Base-by-base conservation (phyloP, 768 basidiomycete species). In the Lenzites betulinus region DNA sequence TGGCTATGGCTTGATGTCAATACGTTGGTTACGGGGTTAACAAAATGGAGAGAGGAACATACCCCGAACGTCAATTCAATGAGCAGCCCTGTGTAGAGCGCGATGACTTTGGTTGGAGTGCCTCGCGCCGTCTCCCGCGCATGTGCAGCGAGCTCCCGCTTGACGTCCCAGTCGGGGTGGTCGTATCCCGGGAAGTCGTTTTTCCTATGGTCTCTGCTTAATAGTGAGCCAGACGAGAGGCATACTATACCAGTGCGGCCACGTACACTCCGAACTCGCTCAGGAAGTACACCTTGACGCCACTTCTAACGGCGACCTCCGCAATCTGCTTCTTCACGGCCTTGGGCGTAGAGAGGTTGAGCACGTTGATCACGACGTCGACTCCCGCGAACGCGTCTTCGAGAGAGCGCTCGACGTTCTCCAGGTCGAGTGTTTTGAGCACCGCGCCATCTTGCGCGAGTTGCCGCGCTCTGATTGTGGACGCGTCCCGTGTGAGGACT, bases 221-320 rank as follows among this genome's bases (percentile, higher is more conserved):
- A 25, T 25, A 42, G 8, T 7, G 6, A 8, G 18, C 42, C n/a
- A 7, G 8, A 18, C 36, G 13, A 12, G 6, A 13, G 2, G 8
- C 28, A 28, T 3, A 15, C 18, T 30, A 23, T 20, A 11, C 20
- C 16, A 38, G 41, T 18, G 20, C 3, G 35, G 42, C 6, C 13
- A 53, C 64, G 47, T 33, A 67, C 64, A 48, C 46, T 5, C 64
- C 64, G 25, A 51, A 68, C 49, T 68, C 67, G 53, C 60, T 58
- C 30, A 63, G 58, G 52, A 64, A 66, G 48, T 62, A 68, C 41
- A 64, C 67, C 62, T 60, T 61, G 28, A 54, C 64, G n/a, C 67
- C 63, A 28, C 25, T 43, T 22, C 59, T 42, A 9, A 68, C 35
- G 13, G 62, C 59, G 1, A 51, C 36, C 1, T 39, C 26, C 15